Base-by-base conservation (phyloP, 768 basidiomycete genomes). In the Termitomyces sp. region DNA sequence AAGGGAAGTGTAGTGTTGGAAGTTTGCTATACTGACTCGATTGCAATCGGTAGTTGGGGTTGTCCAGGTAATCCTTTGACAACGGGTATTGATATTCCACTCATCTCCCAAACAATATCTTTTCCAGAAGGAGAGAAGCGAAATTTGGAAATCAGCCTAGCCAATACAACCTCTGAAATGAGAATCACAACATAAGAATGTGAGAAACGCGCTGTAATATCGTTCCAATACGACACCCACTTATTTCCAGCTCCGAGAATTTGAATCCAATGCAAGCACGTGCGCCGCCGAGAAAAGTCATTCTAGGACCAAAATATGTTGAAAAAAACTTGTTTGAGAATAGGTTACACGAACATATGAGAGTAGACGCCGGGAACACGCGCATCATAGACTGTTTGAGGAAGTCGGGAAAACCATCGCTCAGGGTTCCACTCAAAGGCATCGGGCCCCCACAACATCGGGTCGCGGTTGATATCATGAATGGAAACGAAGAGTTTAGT, bases 201-300 rank as follows among this genome's bases (percentile, higher is more conserved):
- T 31, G 9, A 15, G 7, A 14, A 14, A 23, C 42, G 11, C 17
- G 26, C 38, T 10, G 23, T 17, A 17, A 37, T 15, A 55, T 12
- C 10, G 2, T 23, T 35, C 23, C 15, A 43, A 26, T 11, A 33
- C 57, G 19, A 26, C 14, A 33, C 57, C n/a, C 38, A 81, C 79
- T 80, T 70, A 79, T 78, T 62, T 81, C 79, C 7, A 82, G 67
- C 58, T 81, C 75, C 1, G 79, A 74, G 67, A 83, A 81, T 61
- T 81, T 80, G 70, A 80, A 80, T 0, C 79, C 80, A 31, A 80
- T 77, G 71, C 78, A 80, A 9, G 76, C 68, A 23, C 77, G 65
- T 11, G 71, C 68, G 19, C 78, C 78, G 35, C 71, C 75, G 11
- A 75, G 55, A 63, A 77, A 79, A 1, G 77, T 77, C 73, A 77